Evolutionary conservation across 2,329 filamentous ascomycete genomes (phyloP).

Genomic region (Fusarium abutilonis): DNA sequence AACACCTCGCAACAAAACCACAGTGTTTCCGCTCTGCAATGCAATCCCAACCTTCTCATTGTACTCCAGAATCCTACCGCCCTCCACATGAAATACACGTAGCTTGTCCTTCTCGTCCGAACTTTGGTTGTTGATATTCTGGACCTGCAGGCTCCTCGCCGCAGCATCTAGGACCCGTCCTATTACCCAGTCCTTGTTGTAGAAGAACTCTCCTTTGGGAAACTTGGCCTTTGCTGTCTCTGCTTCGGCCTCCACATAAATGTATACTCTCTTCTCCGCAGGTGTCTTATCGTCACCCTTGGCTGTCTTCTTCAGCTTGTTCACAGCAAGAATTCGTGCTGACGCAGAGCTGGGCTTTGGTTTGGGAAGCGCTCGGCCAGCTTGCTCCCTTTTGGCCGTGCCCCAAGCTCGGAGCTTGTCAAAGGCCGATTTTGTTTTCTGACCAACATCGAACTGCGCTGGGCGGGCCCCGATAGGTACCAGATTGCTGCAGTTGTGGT

Average conservation of each 20-base stretch:
- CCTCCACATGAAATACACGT: slow-evolving; percentile 92
- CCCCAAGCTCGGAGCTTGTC: slow-evolving; percentile 84
- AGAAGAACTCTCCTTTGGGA: slow-evolving; percentile 84
- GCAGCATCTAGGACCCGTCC: slow-evolving; percentile 83
- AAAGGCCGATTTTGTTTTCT: slow-evolving; percentile 78
- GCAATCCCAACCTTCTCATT: slow-evolving; percentile 81
- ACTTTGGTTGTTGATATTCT: slow-evolving; percentile 84
- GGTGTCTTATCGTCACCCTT: slow-evolving; percentile 89
- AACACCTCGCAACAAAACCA: slow-evolving; percentile 87
- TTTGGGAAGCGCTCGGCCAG: slow-evolving; percentile 68
- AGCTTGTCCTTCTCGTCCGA: slow-evolving; percentile 81
- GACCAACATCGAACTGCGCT: slow-evolving; percentile 59
- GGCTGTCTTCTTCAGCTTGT: slow-evolving; percentile 83
- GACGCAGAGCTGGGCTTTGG: slow-evolving; percentile 71
- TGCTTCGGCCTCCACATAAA: slow-evolving; percentile 90
- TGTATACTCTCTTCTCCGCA: slow-evolving; percentile 84
- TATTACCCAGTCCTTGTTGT: slow-evolving; percentile 86
- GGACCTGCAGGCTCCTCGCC: slow-evolving; percentile 78
- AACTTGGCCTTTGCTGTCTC: slow-evolving; percentile 85
- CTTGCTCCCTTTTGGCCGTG: slow-evolving; percentile 73
- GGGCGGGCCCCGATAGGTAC: slow-evolving; percentile 64
- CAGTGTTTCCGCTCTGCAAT: slow-evolving; percentile 84
- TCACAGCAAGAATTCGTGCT: slow-evolving; percentile 74
- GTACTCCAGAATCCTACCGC: slow-evolving; percentile 86
- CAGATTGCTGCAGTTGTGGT: slow-evolving; percentile 86